Conservation (phyloP, 2,329 filamentous ascomycete species). For the Ophiostoma himal-ulmi region DNA sequence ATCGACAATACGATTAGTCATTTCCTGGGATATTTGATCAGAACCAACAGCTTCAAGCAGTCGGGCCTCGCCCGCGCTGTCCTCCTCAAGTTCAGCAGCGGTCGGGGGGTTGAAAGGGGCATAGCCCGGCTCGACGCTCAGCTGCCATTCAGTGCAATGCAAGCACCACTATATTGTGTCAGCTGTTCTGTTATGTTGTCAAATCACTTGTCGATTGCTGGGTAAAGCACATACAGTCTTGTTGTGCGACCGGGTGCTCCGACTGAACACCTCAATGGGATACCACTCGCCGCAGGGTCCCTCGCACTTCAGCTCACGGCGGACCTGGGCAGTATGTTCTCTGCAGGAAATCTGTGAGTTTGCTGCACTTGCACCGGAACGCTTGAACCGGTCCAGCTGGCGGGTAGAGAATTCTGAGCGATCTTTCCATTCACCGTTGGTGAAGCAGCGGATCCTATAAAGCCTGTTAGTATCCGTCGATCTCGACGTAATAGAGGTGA, state of each 20-base stretch:
- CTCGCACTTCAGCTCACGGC: conserved; percentile 28
- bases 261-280: conserved; percentile 33
- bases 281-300: conserved; percentile 34
- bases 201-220: background rate
- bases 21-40: background rate
- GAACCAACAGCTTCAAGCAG: background rate
- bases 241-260: conserved; percentile 30
- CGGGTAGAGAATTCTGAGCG: conserved; percentile 31
- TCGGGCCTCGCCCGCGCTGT: conserved; percentile 21
- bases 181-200: background rate
- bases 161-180: conserved; percentile 33
- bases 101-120: conserved; percentile 27
- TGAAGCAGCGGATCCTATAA: conserved; percentile 31
- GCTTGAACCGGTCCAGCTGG: conserved; percentile 30
- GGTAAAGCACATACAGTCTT: conserved; percentile 30
- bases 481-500: background rate
- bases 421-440: conserved; percentile 32
- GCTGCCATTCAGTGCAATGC: conserved; percentile 34
- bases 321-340: conserved; percentile 27
- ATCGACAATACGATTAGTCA: background rate
- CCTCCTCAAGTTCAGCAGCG: conserved; percentile 14
- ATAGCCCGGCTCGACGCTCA: conserved; percentile 28
- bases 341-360: conserved; percentile 30
- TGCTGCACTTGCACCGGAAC: conserved; percentile 16
- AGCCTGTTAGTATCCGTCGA: background rate